These are phyloP conservation scores for Diphasiastrum complanatum DNA, from an alignment of 83 land plant genomes.

Conservation along the genomic window DNA sequence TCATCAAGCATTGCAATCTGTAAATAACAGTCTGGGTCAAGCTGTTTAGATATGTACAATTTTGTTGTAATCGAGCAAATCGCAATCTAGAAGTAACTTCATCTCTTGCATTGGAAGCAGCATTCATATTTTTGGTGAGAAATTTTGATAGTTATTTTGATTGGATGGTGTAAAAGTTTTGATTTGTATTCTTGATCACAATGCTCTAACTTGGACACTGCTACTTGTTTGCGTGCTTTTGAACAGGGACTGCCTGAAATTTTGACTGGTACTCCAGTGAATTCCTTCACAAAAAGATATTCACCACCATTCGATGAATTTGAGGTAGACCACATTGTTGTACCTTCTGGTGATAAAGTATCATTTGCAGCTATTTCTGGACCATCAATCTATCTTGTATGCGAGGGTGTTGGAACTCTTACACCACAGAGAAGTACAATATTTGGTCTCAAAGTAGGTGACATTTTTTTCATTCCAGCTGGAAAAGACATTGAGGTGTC, in stretches of 20 bases:
- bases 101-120: too few species aligned
- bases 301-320: slow-evolving; percentile 89
- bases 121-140: too few species aligned
- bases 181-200: too few species aligned
- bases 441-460: slow-evolving; percentile 34
- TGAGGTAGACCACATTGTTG: slow-evolving; percentile 73
- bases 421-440: slow-evolving; percentile 5
- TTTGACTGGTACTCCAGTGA: slow-evolving; percentile 44
- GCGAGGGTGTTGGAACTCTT: slow-evolving; percentile 47
- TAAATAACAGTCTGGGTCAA: too few species aligned
- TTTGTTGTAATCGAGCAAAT: too few species aligned
- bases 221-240: slow-evolving; percentile 6
- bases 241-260: slow-evolving; percentile 79
- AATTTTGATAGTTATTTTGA: too few species aligned
- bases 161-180: too few species aligned
- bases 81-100: too few species aligned
- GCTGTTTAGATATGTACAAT: too few species aligned
- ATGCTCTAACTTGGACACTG: too few species aligned
- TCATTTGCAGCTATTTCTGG: slow-evolving; percentile 44
- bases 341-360: slow-evolving; percentile 45
- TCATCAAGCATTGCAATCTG: too few species aligned
- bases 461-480: slow-evolving; percentile 58
- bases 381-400: slow-evolving; percentile 71
- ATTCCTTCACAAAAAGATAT: slow-evolving; percentile 47
- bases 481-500: slow-evolving; percentile 31